Evolutionary conservation across 768 basidiomycete species (phyloP), one percentile per base, ranked within the genome.

Genomic region (Pisolithus microcarpus): DNA sequence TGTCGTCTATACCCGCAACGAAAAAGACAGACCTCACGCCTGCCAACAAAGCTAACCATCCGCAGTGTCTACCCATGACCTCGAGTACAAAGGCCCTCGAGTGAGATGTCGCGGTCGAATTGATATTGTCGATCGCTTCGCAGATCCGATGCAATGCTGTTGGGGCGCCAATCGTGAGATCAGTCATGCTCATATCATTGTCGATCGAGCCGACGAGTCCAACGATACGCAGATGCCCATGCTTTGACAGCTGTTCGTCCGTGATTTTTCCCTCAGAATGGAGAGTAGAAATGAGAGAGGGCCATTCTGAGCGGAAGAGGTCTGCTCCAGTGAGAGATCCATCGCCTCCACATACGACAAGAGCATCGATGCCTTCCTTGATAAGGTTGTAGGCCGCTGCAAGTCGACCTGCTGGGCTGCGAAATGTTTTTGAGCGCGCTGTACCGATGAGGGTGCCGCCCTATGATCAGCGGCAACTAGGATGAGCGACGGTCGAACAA

Each of bases 181-280:
- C 93, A 18, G 96, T 98, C 80, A 95, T 77, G 15, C 89, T 87
- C 94, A 99, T 97, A 65, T 98, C 96, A 62, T 99, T 99, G 71
- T 99, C 96, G 64, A 99, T 98, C 4, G 92, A 95, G 34, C 96
- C 96, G 53, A 98, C 96, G 38, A 99, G 82, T n/a, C 96, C 96
- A 55, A 95, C 95, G 58, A 99, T 96, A 67, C 81, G 88, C 56
- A 99, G 84, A 61, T 97, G 89, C 21, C 81, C 75, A 60, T 93
- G 85, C 13, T 72, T 71, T n/a, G 75, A 64, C 31, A 77, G 75
- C 61, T 96, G 87, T 34, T 80, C 82, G 24, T 81, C 74, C 1
- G 84, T 82, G 65, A 99, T 96, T 57, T 77, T 74, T 80, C 91
- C 82, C 64, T 82, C 70, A 10, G 77, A 64, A 43, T 75, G 75